Evolutionary conservation across 306 rosid genomes (phyloP), one percentile per base, ranked within the genome.

Genomic region (Datisca glomerata): DNA sequence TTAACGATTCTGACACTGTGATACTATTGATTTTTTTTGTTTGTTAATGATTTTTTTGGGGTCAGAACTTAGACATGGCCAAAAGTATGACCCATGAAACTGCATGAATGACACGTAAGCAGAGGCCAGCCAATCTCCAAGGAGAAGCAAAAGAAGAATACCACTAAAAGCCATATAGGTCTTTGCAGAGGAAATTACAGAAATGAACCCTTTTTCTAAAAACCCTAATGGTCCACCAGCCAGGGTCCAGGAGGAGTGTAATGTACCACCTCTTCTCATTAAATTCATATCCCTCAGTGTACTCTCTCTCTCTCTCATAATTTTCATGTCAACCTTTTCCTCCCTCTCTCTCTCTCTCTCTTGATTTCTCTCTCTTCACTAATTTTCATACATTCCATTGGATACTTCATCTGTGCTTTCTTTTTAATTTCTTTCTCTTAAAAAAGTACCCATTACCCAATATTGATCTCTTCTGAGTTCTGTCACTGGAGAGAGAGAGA

Each of bases 41-140:
- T 19, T 40, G 24, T 41, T 41, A 41, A 39, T 10, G 12, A 41
- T 41, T 10, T 8, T 11, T 3, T 3, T 31, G 3, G 12, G 2
- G 12, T 2, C 3, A 2, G 12, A 2, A 31, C 4, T 2, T 7
- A 3, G 12, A 9, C 8, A 31, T 18, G 12, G 61, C 59, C 54
- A 49, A 67, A 50, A 21, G 48, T 54, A 51, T 56, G 46, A 34
- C 47, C 46, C 14, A 56, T 27, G 22, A 35, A 0, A 5, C 69
- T 64, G 86, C 77, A 76, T 64, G 79, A 8, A 12, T 41, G 72
- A 63, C 94, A 79, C 78, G 75, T 72, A 62, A 43, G 32, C 46
- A 53, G 44, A 48, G 47, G 47, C 38, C 37, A 63, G 47, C 39
- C 46, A 50, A 60, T 46, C 13, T 12, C 32, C 36, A 6, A 25